These are phyloP conservation scores for Plantago coronopus DNA, from an alignment of 305 asterid species.

Conservation along the genomic window DNA sequence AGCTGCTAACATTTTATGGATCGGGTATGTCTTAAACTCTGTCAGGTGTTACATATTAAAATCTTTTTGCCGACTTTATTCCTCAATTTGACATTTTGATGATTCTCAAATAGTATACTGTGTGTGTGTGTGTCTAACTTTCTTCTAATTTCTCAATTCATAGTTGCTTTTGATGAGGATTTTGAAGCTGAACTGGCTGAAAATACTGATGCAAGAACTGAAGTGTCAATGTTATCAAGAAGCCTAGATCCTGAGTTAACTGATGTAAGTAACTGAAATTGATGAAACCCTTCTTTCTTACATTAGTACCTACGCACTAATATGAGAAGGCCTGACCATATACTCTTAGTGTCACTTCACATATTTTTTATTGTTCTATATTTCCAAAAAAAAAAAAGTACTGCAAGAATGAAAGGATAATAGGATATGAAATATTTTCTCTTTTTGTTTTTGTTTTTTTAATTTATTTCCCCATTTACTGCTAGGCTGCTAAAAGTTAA, in stretches of 20 bases:
- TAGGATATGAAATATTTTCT: not conserved
- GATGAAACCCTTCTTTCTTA: not conserved
- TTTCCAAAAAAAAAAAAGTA: no score
- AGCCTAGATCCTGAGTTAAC: constrained; percentile 87
- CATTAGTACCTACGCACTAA: not conserved
- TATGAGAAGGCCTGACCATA: not conserved
- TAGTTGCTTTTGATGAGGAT: constrained; percentile 98
- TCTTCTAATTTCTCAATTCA: not conserved
- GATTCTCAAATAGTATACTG: constrained; percentile 1
- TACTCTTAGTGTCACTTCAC: not conserved
- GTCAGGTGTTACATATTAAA: constrained; percentile 12
- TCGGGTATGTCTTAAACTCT: constrained; percentile 57
- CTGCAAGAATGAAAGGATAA: constrained; percentile 3
- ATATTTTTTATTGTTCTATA: not conserved
- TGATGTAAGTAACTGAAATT: constrained; percentile 47
- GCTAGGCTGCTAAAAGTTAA: no score
- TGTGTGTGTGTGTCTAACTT: not conserved
- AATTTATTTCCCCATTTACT: no score
- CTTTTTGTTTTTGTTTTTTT: not conserved
- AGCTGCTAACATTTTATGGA: constrained; percentile 85
- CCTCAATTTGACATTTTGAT: constrained; percentile 13
- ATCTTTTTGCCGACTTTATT: constrained; percentile 12
- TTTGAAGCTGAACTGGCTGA: constrained; percentile 89
- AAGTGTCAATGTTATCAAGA: constrained; percentile 65
- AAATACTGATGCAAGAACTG: constrained; percentile 79